Base-by-base conservation (phyloP, 305 asterid genomes). In the Fraxinus xanthoxyloides region DNA sequence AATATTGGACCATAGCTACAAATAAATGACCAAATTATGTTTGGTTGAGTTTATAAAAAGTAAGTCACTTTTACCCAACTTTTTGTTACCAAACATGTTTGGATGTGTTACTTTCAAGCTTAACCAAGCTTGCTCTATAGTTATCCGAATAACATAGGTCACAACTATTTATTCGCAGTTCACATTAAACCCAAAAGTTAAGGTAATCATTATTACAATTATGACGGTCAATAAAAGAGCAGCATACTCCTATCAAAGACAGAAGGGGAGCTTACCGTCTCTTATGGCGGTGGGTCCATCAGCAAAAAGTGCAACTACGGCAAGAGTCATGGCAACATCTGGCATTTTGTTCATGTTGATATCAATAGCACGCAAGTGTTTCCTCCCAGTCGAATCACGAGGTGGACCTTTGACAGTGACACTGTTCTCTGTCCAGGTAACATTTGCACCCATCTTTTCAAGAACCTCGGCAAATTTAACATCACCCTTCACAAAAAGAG, bases 281-380 rank as follows among this genome's bases (percentile, higher is more conserved):
- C 99, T 90, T 54, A 95, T 93, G 79, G 98, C 88, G 51, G 99
- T 94, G 82, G 98, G 93, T 9, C 98, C 99, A 80, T 96, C 97
- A 69, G 99, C 99, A 61, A 85, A 96, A 79, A 96, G 97, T 61
- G 99, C 99, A 59, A 96, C 98, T 0, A 96, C 99, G 80, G 98
- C 98, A 83, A 96, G 98, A 80, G 99, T 96, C 99, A 96, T 94
- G 85, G 99, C 99, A 34, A 96, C 99, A 88, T 96, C 99, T 0
- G 98, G 98, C 98, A 94, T 96, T 87, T 93, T 96, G 92, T 97
- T 97, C 99, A 94, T 94, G 94, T 97, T 93, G 76, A 97, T 87
- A 59, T 97, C 99, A 84, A 97, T 54, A 48, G 93, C 96, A n/a
- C 84, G 91, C 75, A 97, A 88, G 82, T 89, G 98, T 82, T 91